Evolutionary conservation across 306 rosid species (phyloP), one percentile per base, ranked within the genome.

Genomic region (Lathyrus aphaca): DNA sequence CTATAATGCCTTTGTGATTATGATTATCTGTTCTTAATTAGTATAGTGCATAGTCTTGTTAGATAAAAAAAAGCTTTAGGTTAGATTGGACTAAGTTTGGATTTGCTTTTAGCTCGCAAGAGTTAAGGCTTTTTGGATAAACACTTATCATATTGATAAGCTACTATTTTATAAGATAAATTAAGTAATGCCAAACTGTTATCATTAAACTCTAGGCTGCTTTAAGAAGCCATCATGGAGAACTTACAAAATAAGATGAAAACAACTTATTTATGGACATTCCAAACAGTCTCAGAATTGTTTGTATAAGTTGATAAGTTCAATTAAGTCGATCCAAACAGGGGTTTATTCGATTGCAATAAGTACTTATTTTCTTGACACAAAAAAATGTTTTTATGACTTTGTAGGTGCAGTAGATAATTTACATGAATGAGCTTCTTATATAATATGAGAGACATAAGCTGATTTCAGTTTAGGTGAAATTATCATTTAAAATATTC

Each of bases 61-160:
- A 32, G 45, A 12, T 30, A 1, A 30, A 6, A 66, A 32, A 32
- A 6, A 32, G 38, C 38, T 32, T 6, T 14, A 18, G 43, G 32
- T 65, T 65, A 21, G 66, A 16, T 60, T 60, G 39, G 27, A 37
- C 48, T 10, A 18, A 38, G 17, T 13, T 62, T 62, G 35, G 18
- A 62, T 42, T 3, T 13, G 21, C 19, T 13, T 42, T 12, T 42
- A 42, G 37, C 5, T 39, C 17, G 40, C n/a, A 42, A 10, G 6
- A 2, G 32, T 39, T 62, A 17, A 53, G n/a, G 8, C n/a, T 2
- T 4, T 10, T 21, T 53, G 15, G 58, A 53, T 53, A 10, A 53
- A 11, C 30, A 11, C 15, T 4, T 53, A 11, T 19, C 1, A 4
- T 11, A 19, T 51, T 15, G 0, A 53, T 10, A 53, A 21, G 30